Evolutionary conservation across 148 eudicot genomes (phyloP), one percentile per base, ranked within the genome.

Genomic region (Camellia lanceoleosa): DNA sequence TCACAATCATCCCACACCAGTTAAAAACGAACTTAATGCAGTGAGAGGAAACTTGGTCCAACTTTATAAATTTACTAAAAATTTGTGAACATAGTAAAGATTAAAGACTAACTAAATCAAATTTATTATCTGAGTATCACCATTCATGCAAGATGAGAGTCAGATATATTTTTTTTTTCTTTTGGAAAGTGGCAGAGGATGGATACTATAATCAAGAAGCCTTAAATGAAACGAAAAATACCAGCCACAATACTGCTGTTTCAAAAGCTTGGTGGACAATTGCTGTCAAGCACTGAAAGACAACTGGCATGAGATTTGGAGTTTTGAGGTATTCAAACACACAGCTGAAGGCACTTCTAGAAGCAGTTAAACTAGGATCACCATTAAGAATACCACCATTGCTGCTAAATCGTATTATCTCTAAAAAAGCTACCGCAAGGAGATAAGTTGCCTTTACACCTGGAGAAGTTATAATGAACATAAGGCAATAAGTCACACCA

Each of bases 381-480:
- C 93, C 87, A 85, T 94, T 97, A 38, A 97, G 99, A 83, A 97
- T 92, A 71, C 99, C 99, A 47, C 99, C 98, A 80, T 97, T 97
- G 90, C 99, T 97, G 87, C 95, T 97, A 85, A 94, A 97, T 82
- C 99, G 88, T 81, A 91, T 94, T 60, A 94, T 91, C 90, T 97
- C 99, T 66, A 97, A 77, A 90, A 92, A 97, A 68, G 98, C 91
- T 63, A 97, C 99, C 52, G 99, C 99, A 81, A 97, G 93, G 78
- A 97, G 91, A 88, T 97, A 97, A 74, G 98, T 97, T 75, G 99
- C 95, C 87, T 97, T 97, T 71, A 97, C 99, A 83, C 99, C 99
- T 97, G 91, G 18, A 84, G 43, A 79, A 59, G 70, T 46, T n/a
- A 80, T 49, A 79, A 58, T 72, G 41, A 68, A 60, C 77, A 68